phyloP scores from a whole-genome alignment of 2,329 filamentous ascomycete species.

The Xylariaceae sp. region DNA sequence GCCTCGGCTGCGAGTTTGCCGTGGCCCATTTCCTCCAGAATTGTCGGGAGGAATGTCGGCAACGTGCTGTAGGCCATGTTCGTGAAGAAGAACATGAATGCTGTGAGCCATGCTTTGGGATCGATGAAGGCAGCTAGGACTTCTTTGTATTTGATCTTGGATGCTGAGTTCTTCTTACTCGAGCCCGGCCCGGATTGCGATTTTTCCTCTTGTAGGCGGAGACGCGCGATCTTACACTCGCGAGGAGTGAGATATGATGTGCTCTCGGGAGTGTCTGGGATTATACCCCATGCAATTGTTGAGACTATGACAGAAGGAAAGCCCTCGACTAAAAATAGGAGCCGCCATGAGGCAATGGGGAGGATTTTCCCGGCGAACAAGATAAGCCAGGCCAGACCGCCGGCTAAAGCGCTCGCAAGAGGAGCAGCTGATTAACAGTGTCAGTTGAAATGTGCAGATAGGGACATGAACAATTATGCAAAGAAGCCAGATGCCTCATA shows the following conservation, averaged over 20 bases:
- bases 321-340: slow-evolving; percentile 79
- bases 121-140: slow-evolving; percentile 58
- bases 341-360: slow-evolving; percentile 78
- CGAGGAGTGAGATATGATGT: slow-evolving; percentile 59
- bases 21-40: slow-evolving; percentile 74
- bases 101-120: slow-evolving; percentile 70
- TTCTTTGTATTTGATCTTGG: slow-evolving; percentile 50
- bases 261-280: slow-evolving; percentile 72
- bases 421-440: slow-evolving; percentile 61
- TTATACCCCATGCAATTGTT: slow-evolving; percentile 66
- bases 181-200: not conserved
- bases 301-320: slow-evolving; percentile 77
- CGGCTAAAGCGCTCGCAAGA: slow-evolving; percentile 77
- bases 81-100: slow-evolving; percentile 79
- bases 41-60: slow-evolving; percentile 82
- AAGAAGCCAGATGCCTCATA: no score
- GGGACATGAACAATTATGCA: not conserved
- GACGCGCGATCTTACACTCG: slow-evolving; percentile 65
- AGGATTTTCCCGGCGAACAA: slow-evolving; percentile 60
- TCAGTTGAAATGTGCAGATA: slow-evolving; percentile 24
- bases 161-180: not conserved
- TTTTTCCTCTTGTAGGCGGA: slow-evolving; percentile 59
- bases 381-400: slow-evolving; percentile 74
- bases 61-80: slow-evolving; percentile 87
- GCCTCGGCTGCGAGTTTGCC: slow-evolving; percentile 65